Percentiles rank a stretch among this genome's conserved stretches.
Evolutionary conservation across 2,329 filamentous ascomycete genomes (phyloP).

Genomic region (Cordyceps cicadae): DNA sequence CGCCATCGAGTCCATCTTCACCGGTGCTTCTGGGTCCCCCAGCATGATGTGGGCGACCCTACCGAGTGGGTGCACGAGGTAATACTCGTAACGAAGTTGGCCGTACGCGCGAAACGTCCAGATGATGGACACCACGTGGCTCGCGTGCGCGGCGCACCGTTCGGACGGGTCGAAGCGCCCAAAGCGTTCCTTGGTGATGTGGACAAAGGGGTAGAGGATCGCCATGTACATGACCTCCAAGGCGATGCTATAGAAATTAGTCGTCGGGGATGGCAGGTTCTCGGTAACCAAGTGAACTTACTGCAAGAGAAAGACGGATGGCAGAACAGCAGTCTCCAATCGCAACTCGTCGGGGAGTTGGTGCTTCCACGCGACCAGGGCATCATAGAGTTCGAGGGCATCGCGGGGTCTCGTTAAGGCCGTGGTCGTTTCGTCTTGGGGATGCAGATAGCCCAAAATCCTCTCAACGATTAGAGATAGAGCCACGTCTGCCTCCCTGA

Average conservation of each 20-base stretch:
- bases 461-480: not conserved
- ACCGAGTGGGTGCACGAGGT: not conserved
- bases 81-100: not conserved
- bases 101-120: not conserved
- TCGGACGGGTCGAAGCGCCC: not conserved
- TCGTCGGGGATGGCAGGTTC: too few relatives aligned
- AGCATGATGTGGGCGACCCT: not conserved
- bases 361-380: not conserved
- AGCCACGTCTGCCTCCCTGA: not conserved
- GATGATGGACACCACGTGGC: not conserved
- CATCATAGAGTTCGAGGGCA: not conserved
- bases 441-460: not conserved
- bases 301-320: not conserved
- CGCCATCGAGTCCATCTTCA: not conserved
- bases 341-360: not conserved
- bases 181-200: not conserved
- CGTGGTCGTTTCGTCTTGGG: too few relatives aligned
- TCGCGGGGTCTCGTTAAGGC: not conserved
- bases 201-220: not conserved
- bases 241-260: not conserved
- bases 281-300: not conserved
- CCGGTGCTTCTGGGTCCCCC: not conserved
- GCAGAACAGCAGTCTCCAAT: not conserved
- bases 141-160: not conserved
- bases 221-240: not conserved